These are phyloP conservation scores for Thielaviopsis euricoi DNA, from an alignment of 2,329 filamentous ascomycete species.

Conservation along the genomic window DNA sequence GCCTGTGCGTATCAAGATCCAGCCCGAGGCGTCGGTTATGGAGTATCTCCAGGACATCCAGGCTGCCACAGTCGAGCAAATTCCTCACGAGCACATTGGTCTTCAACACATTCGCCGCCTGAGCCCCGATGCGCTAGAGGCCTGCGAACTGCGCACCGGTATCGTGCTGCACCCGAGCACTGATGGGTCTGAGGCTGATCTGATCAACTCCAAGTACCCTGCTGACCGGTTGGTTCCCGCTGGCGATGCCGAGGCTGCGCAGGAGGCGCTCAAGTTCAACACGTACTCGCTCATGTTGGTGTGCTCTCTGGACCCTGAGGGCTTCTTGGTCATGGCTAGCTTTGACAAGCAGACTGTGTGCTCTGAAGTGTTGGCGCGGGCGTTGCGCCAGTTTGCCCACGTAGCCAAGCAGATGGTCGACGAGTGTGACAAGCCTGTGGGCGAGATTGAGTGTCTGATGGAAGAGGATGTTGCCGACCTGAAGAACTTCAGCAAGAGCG, in stretches of 20 bases:
- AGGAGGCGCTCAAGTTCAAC: constrained; percentile 42
- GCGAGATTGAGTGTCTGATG: constrained; percentile 21
- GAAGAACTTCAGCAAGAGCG: constrained; percentile 16
- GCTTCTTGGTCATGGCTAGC: constrained; percentile 44
- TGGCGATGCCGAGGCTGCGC: constrained; percentile 37
- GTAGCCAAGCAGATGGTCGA: constrained; percentile 34
- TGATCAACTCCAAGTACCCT: constrained; percentile 18
- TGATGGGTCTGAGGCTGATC: constrained; percentile 13
- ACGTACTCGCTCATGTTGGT: constrained; percentile 49
- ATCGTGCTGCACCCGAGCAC: constrained; percentile 34
- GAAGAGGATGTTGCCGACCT: constrained; percentile 21
- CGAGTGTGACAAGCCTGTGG: constrained; percentile 18
- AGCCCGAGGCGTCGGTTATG: constrained; percentile 24
- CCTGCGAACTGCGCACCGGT: constrained; percentile 38
- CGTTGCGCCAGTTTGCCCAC: constrained; percentile 33
- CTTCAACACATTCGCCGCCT: constrained; percentile 42
- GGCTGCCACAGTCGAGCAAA: constrained; percentile 36
- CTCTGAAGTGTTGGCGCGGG: constrained; percentile 32
- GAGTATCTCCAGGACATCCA: constrained; percentile 42
- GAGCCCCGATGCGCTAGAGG: constrained; percentile 35
- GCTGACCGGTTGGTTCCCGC: constrained; percentile 37
- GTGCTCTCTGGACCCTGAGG: constrained; percentile 39
- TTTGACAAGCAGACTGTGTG: constrained; percentile 46
- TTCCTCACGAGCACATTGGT: constrained; percentile 48
- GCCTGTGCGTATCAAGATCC: constrained; percentile 33